Conservation (phyloP, 441 rosid species). For the Croton setiger region DNA sequence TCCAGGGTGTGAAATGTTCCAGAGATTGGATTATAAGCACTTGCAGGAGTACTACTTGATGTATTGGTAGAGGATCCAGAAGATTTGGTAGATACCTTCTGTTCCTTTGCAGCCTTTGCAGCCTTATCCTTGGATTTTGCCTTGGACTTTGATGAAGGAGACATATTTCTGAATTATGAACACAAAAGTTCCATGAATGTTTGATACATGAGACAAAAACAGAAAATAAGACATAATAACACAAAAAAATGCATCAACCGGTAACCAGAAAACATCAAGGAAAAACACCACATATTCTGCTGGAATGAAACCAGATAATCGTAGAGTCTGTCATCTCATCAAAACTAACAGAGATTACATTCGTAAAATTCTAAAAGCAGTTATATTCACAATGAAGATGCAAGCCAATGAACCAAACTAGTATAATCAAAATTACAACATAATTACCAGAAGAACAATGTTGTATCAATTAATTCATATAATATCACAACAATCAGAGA, state of each 20-base stretch:
- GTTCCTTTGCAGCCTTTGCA: conserved; percentile 43
- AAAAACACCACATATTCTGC: not conserved
- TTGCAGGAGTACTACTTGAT: conserved; percentile 42
- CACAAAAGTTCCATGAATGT: not conserved
- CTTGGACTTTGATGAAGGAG: conserved; percentile 59
- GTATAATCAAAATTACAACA: not conserved
- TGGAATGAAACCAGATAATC: not conserved
- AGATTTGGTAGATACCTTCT: conserved; percentile 42
- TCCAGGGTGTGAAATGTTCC: conserved; percentile 72
- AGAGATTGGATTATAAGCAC: conserved; percentile 63
- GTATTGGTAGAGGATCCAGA: conserved; percentile 36
- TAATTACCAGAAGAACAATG: not conserved
- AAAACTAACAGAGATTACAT: not conserved
- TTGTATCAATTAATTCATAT: not conserved
- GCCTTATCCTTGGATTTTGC: conserved; percentile 47
- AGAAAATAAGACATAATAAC: not conserved
- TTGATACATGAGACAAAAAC: not conserved
- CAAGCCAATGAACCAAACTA: not conserved
- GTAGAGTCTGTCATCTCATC: not conserved
- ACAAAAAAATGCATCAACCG: not conserved
- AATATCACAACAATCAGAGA: too few species aligned
- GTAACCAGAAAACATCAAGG: not conserved
- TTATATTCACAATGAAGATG: not conserved
- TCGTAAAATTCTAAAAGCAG: not conserved
- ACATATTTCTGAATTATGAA: conserved; percentile 41